These are phyloP conservation scores for Kurtzmaniella quercitrusa DNA, from an alignment of 1,139 yeast species.

Conservation along the genomic window DNA sequence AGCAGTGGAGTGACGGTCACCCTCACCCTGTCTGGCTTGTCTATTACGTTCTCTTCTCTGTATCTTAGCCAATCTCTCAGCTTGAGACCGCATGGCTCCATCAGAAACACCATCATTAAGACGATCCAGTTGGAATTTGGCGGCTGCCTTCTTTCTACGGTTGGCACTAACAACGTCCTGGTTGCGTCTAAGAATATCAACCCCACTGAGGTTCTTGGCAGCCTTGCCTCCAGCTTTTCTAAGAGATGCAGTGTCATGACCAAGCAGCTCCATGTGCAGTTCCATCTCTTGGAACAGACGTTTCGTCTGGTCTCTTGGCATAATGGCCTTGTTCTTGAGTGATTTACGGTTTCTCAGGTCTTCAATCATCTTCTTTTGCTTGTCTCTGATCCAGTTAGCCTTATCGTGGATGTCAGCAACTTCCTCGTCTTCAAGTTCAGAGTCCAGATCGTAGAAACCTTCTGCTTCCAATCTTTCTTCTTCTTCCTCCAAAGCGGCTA, in stretches of 20 bases:
- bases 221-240: conserved; percentile 38
- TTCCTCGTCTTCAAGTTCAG: conserved; percentile 48
- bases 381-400: conserved; percentile 93
- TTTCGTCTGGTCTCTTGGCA: conserved; percentile 88
- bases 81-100: conserved; percentile 77
- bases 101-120: conserved; percentile 82
- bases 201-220: conserved; percentile 56
- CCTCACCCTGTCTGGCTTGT: conserved; percentile 91
- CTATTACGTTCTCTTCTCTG: conserved; percentile 94
- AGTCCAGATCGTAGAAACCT: conserved; percentile 93
- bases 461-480: conserved; percentile 90
- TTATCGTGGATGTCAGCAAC: conserved; percentile 73
- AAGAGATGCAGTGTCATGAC: conserved; percentile 76
- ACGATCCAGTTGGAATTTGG: conserved; percentile 69
- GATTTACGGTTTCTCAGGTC: conserved; percentile 87
- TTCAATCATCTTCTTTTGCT: conserved; percentile 88
- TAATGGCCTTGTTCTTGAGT: conserved; percentile 79
- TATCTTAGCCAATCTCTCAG: conserved; percentile 81
- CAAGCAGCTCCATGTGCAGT: conserved; percentile 81
- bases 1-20: conserved; percentile 86
- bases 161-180: conserved; percentile 39
- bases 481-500: conserved; percentile 94
- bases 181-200: conserved; percentile 64
- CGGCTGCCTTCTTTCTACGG: conserved; percentile 46
- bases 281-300: conserved; percentile 80